phyloP scores from a whole-genome alignment of 1,139 yeast species.

The Suhomyces terraborum region DNA sequence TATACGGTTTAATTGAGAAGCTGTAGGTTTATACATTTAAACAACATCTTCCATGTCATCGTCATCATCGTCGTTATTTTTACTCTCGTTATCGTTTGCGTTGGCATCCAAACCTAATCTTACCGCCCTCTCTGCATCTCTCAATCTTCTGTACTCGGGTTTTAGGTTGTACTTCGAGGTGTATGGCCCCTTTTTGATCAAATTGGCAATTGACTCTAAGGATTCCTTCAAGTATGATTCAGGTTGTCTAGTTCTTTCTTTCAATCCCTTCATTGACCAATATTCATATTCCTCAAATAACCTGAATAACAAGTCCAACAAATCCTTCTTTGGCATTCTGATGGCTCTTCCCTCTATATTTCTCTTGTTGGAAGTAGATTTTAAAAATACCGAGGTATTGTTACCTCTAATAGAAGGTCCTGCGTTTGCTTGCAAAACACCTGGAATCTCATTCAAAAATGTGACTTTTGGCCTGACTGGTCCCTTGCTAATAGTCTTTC shows the following conservation, averaged over 20 bases:
- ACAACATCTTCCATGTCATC: constrained; percentile 51
- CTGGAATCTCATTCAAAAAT: constrained; percentile 78
- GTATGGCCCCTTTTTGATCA: constrained; percentile 94
- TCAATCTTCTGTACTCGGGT: constrained; percentile 82
- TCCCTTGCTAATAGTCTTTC: constrained; percentile 52
- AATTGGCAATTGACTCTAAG: constrained; percentile 82
- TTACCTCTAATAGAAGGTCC: constrained; percentile 78
- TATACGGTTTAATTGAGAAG: constrained; percentile 13
- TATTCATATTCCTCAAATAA: constrained; percentile 94
- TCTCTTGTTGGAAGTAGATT: constrained; percentile 38
- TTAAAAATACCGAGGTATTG: constrained; percentile 62
- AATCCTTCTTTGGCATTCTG: constrained; percentile 90
- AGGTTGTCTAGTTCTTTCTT: constrained; percentile 94
- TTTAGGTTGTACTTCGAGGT: constrained; percentile 88
- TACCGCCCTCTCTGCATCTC: constrained; percentile 76
- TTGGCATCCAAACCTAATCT: constrained; percentile 48
- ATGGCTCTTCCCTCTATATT: constrained; percentile 83
- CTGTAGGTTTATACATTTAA: constrained; percentile 26
- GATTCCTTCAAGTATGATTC: constrained; percentile 91
- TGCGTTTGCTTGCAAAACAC: constrained; percentile 81
- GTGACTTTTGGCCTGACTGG: constrained; percentile 71
- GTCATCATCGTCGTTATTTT: constrained; percentile 47
- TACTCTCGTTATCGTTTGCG: constrained; percentile 48
- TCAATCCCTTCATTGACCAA: constrained; percentile 93
- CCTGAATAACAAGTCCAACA: constrained; percentile 83